A percentile compares a stretch with the other conserved stretches of the same genome.
Evolutionary conservation across 176 grass and related monocot species (phyloP).

Genomic region (Eremochloa ophiuroides): DNA sequence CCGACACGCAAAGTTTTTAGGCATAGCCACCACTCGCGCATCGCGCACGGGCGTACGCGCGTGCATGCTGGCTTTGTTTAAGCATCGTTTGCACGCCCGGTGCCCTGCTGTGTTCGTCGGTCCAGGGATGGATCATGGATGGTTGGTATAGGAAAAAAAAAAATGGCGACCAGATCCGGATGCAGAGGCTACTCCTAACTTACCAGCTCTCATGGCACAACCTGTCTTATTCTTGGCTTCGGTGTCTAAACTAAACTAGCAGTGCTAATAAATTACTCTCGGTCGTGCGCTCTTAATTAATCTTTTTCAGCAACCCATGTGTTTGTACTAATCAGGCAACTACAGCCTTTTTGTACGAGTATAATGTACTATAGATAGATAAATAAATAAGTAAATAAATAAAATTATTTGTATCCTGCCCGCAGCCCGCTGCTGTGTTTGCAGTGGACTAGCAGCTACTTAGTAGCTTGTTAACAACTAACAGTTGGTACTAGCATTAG

Average conservation of each 20-base stretch:
- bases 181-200: neutral
- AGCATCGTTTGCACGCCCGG: neutral
- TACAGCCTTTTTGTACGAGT: no score
- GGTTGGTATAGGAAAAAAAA: neutral
- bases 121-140: neutral
- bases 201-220: slow-evolving; percentile 13
- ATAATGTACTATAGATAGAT: no score
- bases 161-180: slow-evolving; percentile 45
- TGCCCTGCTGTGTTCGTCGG: neutral
- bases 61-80: neutral
- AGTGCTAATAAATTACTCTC: neutral
- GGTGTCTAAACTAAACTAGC: neutral
- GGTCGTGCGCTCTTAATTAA: neutral
- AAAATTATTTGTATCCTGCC: no score
- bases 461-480: no score
- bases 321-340: neutral
- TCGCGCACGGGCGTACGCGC: neutral
- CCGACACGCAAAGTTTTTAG: no score
- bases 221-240: slow-evolving; percentile 32
- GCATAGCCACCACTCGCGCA: no score
- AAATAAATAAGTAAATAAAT: no score
- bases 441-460: no score
- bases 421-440: no score
- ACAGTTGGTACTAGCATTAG: no score
- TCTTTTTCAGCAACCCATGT: neutral